Base-by-base conservation (phyloP, 2,329 filamentous ascomycete genomes). In the Chrysoporthe austroafricana region DNA sequence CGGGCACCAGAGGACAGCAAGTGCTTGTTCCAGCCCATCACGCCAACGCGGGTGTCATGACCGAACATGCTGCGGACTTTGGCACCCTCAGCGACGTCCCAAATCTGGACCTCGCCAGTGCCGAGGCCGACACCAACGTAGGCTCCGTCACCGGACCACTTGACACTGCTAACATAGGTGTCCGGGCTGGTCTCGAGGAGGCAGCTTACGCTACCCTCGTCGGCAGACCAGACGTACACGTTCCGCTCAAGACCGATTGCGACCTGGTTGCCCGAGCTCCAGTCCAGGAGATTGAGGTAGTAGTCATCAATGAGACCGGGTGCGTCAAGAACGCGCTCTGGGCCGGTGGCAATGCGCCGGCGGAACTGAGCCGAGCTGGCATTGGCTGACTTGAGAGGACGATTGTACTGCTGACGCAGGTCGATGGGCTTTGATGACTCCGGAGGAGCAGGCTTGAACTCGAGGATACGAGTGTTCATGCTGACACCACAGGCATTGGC, bases 11-110 rank as follows among this genome's bases (percentile, higher is more conserved):
- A 97, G 50, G 96, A 98, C 63, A 99, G 87, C 67, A 96, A 89
- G 82, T 98, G 96, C 88, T 98, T 98, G 86, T 93, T 97, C 96
- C 96, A 99, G 76, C 94, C 93, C 94, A 98, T 97, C 72, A 97
- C 95, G 77, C 94, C 93, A 71, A 99, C 95, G 66, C 96, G 94
- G 50, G 93, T 95, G 76, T 98, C 95, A 77, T 99, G 96, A 69
- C 96, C 96, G 78, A 94, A 92, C 96, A 99, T 99, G 85, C 94
- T 97, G 79, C 96, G 94, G 69, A 99, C 91, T 87, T 98, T 98
- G 76, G 90, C 91, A 70, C 91, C 89, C 80, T 99, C 96, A 74
- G 97, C 92, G 39, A 97, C 95, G 75, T 98, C 96, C 95, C 96
- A 99, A 82, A 99, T 99, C 83, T 99, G 96, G 48, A 99, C 93